Evolutionary conservation across 768 basidiomycete genomes (phyloP), one percentile per base, ranked within the genome.

Genomic region (Suillus cothurnatus): DNA sequence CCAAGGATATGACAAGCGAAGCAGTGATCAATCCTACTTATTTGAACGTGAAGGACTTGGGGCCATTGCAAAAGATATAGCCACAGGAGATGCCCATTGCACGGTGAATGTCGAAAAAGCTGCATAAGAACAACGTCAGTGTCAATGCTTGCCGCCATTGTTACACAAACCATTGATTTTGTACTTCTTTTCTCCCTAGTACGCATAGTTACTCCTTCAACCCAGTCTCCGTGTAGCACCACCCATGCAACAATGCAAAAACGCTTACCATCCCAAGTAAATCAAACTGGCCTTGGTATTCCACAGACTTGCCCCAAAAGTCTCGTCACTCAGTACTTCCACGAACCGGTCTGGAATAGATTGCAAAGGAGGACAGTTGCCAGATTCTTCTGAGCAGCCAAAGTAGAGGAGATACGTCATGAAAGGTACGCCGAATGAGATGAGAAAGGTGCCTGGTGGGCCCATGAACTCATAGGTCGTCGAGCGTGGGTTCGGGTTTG

Each of bases 21-120:
- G 95, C 94, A 17, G 95, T 94, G 45, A 91, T 77, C 65, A 99
- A 87, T 55, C 95, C 95, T 55, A 95, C 78, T 90, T 92, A 99
- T 80, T 93, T 92, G 79, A 94, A 94, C 0, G 95, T 94, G 80
- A 97, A 92, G 0, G 91, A 84, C 65, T 87, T 79, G 36, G 90
- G 88, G 1, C 97, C 97, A 67, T 82, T 86, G 64, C 88, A 88
- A 64, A 86, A 79, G 73, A 97, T 87, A 61, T 84, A 77, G 17
- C 93, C 95, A 15, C 79, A 77, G 2, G 87, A 81, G 64, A 94
- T 74, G 61, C 94, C 94, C 66, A 97, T 74, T 4, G 94, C 82
- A 43, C 96, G 83, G 43, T 83, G 72, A 93, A 86, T 0, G 97
- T 98, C 0, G 92, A 85, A 75, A 97, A 92, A 2, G 93, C 97